These are phyloP conservation scores for Cystobasidium onofrii DNA, from an alignment of 768 basidiomycete species.

Conservation along the genomic window DNA sequence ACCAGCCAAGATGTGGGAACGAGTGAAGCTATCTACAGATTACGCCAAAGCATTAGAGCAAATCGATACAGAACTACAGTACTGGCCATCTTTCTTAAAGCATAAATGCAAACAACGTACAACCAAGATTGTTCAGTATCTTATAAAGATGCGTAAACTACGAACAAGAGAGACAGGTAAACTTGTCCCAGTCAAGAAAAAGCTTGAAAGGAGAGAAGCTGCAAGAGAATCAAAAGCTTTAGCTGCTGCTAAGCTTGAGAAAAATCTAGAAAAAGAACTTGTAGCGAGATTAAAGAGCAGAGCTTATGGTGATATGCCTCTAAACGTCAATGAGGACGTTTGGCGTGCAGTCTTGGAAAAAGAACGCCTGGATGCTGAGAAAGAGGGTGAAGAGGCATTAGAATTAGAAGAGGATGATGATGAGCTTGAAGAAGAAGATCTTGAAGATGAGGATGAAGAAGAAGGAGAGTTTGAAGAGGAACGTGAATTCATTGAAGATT, in stretches of 20 bases:
- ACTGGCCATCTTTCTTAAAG: constrained; percentile 94
- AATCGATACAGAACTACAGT: constrained; percentile 90
- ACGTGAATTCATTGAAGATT: constrained; percentile 66
- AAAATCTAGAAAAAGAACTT: constrained; percentile 89
- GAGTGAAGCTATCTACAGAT: constrained; percentile 81
- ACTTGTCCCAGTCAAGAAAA: constrained; percentile 92
- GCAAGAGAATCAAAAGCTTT: constrained; percentile 91
- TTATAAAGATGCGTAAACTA: constrained; percentile 93
- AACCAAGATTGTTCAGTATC: constrained; percentile 97
- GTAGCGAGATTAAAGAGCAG: constrained; percentile 91
- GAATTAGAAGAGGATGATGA: constrained; percentile 50
- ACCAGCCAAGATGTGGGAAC: constrained; percentile 97
- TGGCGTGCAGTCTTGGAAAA: constrained; percentile 86
- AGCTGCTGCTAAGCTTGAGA: constrained; percentile 87
- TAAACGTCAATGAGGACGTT: constrained; percentile 95
- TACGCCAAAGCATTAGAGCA: constrained; percentile 93
- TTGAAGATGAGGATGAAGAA: constrained; percentile 51
- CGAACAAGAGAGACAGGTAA: constrained; percentile 60
- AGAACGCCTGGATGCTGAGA: constrained; percentile 50
- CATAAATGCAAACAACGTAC: constrained; percentile 99
- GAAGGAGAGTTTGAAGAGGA: constrained; percentile 59
- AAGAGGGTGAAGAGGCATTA: constrained; percentile 52
- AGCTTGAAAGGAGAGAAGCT: constrained; percentile 83
- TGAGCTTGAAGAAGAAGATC: constrained; percentile 56
- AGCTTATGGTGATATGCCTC: constrained; percentile 91